Evolutionary conservation across 768 basidiomycete species (phyloP).

Genomic region (Panaeolus papilionaceus): DNA sequence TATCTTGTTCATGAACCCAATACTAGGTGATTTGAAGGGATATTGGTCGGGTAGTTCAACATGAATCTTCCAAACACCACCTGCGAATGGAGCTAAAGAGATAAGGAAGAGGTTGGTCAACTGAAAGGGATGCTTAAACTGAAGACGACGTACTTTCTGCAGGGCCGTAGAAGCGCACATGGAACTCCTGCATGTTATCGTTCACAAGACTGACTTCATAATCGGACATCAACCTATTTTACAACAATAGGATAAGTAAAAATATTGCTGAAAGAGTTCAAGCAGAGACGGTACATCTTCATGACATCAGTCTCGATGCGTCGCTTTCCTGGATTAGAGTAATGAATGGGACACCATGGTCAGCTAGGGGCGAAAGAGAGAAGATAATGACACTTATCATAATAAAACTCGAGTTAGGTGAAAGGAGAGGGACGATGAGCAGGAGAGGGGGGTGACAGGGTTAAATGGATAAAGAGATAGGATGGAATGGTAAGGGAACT

Average conservation of each 20-base stretch:
- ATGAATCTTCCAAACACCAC: slow-evolving; percentile 99
- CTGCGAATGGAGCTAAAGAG: slow-evolving; percentile 88
- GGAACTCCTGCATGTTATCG: slow-evolving; percentile 99
- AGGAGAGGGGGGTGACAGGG: slow-evolving; percentile 9
- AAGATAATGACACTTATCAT: slow-evolving; percentile 64
- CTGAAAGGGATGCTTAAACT: neutral
- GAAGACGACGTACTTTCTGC: slow-evolving; percentile 80
- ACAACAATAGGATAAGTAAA: slow-evolving; percentile 20
- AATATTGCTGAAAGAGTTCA: slow-evolving; percentile 14
- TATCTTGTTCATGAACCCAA: slow-evolving; percentile 99
- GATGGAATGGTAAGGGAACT: slow-evolving; percentile 4
- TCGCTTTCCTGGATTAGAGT: slow-evolving; percentile 87
- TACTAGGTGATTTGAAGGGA: slow-evolving; percentile 98
- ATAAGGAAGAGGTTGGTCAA: slow-evolving; percentile 16
- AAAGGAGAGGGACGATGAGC: slow-evolving; percentile 6
- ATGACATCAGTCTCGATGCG: slow-evolving; percentile 99
- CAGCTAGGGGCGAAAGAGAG: slow-evolving; percentile 16
- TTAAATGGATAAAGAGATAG: neutral
- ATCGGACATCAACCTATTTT: slow-evolving; percentile 91
- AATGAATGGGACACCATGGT: slow-evolving; percentile 35
- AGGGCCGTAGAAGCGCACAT: slow-evolving; percentile 94
- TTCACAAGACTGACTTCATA: slow-evolving; percentile 98
- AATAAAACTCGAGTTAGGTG: slow-evolving; percentile 23
- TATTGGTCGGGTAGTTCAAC: slow-evolving; percentile 99
- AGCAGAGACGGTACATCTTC: slow-evolving; percentile 77